Percentiles rank a stretch among this genome's conserved stretches.
Conservation (phyloP, 176 grass and related monocot genomes). For the Tillandsia leiboldiana region DNA sequence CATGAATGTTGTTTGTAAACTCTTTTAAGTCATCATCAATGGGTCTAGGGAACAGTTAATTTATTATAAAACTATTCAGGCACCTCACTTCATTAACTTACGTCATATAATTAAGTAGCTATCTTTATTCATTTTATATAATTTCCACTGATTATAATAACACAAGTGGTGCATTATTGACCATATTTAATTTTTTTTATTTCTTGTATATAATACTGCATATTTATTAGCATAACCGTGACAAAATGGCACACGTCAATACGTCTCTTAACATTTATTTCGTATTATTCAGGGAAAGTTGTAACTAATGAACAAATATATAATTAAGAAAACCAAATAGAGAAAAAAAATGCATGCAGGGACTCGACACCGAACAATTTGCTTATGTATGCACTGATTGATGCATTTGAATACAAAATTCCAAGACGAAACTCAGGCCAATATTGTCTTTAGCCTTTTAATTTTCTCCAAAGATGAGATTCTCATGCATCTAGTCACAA, state of each 20-base stretch:
- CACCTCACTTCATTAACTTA: too few species aligned
- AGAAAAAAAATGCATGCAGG: background rate
- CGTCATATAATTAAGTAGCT: too few species aligned
- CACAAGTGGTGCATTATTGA: background rate
- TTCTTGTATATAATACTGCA: background rate
- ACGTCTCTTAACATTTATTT: background rate
- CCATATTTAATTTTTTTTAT: background rate
- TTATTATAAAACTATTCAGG: too few species aligned
- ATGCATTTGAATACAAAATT: background rate
- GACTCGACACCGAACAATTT: background rate
- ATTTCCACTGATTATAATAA: background rate
- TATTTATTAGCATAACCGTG: background rate
- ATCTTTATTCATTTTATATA: too few species aligned
- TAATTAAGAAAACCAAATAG: background rate
- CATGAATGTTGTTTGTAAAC: too few species aligned
- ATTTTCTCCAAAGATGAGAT: background rate
- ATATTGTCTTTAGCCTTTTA: background rate
- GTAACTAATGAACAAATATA: background rate
- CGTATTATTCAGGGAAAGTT: background rate
- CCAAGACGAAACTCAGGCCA: background rate
- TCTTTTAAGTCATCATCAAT: too few species aligned
- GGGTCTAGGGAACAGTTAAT: too few species aligned
- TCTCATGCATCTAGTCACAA: too few species aligned
- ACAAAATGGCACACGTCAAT: background rate
- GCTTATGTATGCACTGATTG: background rate